phyloP scores from a whole-genome alignment of 2,329 filamentous ascomycete species.

The Cordyceps javanica region DNA sequence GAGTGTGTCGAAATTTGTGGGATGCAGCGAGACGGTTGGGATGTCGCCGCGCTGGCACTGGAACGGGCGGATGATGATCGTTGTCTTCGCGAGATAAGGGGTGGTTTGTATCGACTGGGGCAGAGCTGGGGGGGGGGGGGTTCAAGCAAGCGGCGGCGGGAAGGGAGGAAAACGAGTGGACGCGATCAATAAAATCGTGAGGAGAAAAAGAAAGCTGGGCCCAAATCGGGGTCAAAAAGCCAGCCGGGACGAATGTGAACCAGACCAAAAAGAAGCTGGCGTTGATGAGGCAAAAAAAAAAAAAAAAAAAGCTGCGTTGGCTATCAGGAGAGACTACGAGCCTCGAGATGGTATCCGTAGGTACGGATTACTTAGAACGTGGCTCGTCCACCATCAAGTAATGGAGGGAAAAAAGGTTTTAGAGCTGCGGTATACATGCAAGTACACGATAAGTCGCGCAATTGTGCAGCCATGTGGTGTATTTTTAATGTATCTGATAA shows the following conservation, averaged over 20 bases:
- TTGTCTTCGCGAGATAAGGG: slow-evolving; percentile 6
- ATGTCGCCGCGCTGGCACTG: not conserved
- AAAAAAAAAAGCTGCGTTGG: slow-evolving; percentile 1
- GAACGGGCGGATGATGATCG: not conserved
- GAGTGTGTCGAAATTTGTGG: not conserved
- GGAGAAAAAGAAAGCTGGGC: not conserved
- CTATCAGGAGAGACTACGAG: slow-evolving; percentile 1
- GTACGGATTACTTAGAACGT: no score
- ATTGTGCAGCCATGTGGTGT: not conserved
- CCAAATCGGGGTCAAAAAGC: not conserved
- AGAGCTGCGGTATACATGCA: not conserved
- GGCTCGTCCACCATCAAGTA: slow-evolving; percentile 6
- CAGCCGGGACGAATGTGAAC: not conserved
- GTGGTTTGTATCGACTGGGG: not conserved
- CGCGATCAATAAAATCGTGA: slow-evolving; percentile 6
- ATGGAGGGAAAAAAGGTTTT: slow-evolving; percentile 3
- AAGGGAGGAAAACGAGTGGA: slow-evolving; percentile 7
- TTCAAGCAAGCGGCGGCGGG: slow-evolving; percentile 6
- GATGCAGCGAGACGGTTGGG: not conserved
- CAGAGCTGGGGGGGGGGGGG: not conserved
- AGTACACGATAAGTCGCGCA: not conserved
- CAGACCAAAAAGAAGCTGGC: not conserved
- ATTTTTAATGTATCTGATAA: not conserved
- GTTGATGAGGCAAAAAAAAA: slow-evolving; percentile 3
- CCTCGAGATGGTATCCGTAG: not conserved